Percentiles rank a stretch among this genome's conserved stretches.
Conservation (phyloP, 2,329 filamentous ascomycete species). For the Zelopaecilomyces penicillatus region DNA sequence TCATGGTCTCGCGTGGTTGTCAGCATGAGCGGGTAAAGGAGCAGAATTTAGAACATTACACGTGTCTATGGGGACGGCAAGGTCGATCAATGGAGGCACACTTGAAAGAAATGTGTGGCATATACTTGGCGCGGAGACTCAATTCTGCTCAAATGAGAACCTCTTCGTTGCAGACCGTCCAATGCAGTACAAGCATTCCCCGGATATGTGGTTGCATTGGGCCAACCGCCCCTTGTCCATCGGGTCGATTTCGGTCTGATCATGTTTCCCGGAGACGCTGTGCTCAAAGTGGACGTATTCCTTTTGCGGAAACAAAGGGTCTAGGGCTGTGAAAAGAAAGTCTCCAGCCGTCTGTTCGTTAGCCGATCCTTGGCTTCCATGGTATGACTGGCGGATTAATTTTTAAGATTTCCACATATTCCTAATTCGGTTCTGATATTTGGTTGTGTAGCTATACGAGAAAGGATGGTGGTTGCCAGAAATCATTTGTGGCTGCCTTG, state of each 20-base stretch:
- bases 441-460: too few species aligned
- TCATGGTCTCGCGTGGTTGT: too few species aligned
- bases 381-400: slow-evolving; percentile 9
- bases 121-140: too few species aligned
- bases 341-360: too few species aligned
- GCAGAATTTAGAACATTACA: neutral
- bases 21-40: too few species aligned
- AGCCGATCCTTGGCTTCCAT: too few species aligned
- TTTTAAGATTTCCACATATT: neutral
- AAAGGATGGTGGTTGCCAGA: too few species aligned
- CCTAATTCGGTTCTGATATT: too few species aligned
- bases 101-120: neutral
- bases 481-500: too few species aligned
- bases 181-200: neutral
- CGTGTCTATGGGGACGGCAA: neutral
- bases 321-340: too few species aligned
- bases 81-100: neutral
- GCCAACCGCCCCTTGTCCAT: neutral
- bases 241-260: slow-evolving; percentile 6
- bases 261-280: neutral
- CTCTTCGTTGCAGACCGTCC: neutral
- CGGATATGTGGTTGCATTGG: neutral
- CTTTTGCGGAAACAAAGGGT: neutral
- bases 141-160: neutral
- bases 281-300: neutral